phyloP scores from a whole-genome alignment of 2,329 filamentous ascomycete genomes.

The Fusarium sp. region DNA sequence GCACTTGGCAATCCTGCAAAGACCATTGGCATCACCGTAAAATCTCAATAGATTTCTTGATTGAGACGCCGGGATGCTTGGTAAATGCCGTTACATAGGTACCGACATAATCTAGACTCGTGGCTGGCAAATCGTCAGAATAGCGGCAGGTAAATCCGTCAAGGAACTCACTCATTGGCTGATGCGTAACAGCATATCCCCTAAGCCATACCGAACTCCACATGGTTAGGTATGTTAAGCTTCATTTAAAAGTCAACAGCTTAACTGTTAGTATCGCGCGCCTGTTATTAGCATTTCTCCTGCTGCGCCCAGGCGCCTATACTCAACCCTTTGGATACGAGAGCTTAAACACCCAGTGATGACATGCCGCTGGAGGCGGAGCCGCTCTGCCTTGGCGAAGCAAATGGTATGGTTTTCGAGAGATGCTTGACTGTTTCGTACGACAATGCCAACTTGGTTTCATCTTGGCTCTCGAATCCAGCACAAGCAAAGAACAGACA shows the following conservation, averaged over 20 bases:
- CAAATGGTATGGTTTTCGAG: background rate
- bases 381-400: slow-evolving; percentile 15
- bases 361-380: slow-evolving; percentile 2
- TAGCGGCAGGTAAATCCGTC: background rate
- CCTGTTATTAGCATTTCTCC: background rate
- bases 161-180: background rate
- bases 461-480: background rate
- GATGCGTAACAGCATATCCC: background rate
- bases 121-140: slow-evolving; percentile 1
- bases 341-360: slow-evolving; percentile 3
- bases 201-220: background rate
- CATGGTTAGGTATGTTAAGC: background rate
- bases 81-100: background rate
- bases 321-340: background rate
- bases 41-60: background rate
- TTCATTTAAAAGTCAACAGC: background rate
- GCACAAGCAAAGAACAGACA: background rate
- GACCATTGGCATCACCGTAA: slow-evolving; percentile 16
- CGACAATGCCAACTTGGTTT: slow-evolving; percentile 1
- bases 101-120: slow-evolving; percentile 6
- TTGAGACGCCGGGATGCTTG: background rate
- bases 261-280: background rate
- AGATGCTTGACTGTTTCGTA: background rate
- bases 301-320: background rate
- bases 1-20: slow-evolving; percentile 34